Base-by-base conservation (phyloP, 805 yeast species). In the Yamadazyma insecticola region DNA sequence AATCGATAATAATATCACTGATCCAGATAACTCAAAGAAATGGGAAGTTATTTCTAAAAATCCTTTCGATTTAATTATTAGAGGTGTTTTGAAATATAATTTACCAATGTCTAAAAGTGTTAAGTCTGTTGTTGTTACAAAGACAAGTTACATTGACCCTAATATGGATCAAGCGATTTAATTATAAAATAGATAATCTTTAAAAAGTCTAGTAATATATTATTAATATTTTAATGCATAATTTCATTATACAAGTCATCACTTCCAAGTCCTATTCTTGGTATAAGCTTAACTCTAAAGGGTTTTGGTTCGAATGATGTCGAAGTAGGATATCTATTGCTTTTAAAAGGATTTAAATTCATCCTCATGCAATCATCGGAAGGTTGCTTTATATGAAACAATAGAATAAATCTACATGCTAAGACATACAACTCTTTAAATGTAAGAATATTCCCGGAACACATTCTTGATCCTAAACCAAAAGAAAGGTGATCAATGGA, bases 21-120 rank as follows among this genome's bases (percentile, higher is more conserved):
- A 44, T 6, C 60, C 61, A 1, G 71, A 65, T 39, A 65, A 65
- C 33, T 56, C 67, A 2, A 55, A 71, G 32, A 78, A 78, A 48
- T 89, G 97, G 97, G 72, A 74, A 30, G 63, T 66, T 9, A 74
- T 90, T 9, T 76, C 81, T 8, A 73, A 76, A 38, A 74, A 84
- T 49, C 95, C 95, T 9, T 90, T 89, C 53, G 96, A 87, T 38
- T 62, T 90, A 43, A 82, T 87, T 13, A 68, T 90, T 3, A 67
- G 95, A 29, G 97, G 97, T 1, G 77, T 80, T 14, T 68, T 90
- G 51, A 77, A 74, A 47, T 90, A 90, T 55, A 74, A 72, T 29
- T 63, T 88, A 32, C 92, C 95, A 1, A 65, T 89, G 40, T 48
- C 55, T 22, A 48, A 50, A 29, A 63, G 69, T 6, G 66, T 65